phyloP scores from a whole-genome alignment of 2,329 filamentous ascomycete species.

The Exserohilum rostratum region DNA sequence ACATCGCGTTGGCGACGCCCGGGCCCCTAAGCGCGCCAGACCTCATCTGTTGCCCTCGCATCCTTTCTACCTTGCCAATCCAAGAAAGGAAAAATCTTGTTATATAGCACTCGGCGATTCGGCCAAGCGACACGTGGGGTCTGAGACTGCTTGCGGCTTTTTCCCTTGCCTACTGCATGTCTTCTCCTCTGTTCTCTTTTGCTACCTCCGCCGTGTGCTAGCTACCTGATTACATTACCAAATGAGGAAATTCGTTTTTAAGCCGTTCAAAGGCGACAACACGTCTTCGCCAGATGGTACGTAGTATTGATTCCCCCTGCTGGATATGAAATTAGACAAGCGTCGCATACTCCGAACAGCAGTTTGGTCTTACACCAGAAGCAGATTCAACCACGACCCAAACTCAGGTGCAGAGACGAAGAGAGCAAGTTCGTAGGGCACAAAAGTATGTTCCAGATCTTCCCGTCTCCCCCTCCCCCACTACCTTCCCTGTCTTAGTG shows the following conservation, averaged over 20 bases:
- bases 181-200: background rate
- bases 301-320: background rate
- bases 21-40: too few relatives aligned
- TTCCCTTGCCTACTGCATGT: background rate
- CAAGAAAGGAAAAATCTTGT: too few relatives aligned
- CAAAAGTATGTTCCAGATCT: conserved; percentile 29
- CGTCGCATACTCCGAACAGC: background rate
- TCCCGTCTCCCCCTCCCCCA: background rate
- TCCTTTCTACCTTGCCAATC: too few relatives aligned
- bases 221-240: background rate
- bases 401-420: conserved; percentile 28
- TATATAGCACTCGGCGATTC: too few relatives aligned
- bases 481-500: too few relatives aligned
- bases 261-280: conserved; percentile 14
- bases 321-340: background rate
- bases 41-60: too few relatives aligned
- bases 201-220: background rate
- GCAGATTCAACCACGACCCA: background rate
- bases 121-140: too few relatives aligned
- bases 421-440: conserved; percentile 48
- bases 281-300: conserved; percentile 1
- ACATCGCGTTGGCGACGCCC: too few relatives aligned
- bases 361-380: background rate
- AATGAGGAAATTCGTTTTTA: conserved; percentile 23
- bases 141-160: background rate